These are phyloP conservation scores for Cyberlindnera veronae DNA, from an alignment of 805 yeast genomes.

Conservation along the genomic window DNA sequence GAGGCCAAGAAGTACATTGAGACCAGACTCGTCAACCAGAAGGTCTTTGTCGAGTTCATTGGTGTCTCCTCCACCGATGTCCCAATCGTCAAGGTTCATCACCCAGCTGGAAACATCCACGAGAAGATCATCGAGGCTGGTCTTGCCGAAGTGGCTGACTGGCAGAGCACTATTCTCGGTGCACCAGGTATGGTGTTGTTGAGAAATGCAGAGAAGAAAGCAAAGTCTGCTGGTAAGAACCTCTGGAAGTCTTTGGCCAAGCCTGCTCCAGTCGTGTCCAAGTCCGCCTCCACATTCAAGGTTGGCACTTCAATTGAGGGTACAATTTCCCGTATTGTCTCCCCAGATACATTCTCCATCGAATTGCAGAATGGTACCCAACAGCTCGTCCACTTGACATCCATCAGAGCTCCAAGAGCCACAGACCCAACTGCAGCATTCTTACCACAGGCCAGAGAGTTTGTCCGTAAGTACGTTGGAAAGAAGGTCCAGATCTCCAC, in stretches of 20 bases:
- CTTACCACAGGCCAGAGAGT: constrained; percentile 69
- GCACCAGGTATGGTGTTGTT: constrained; percentile 55
- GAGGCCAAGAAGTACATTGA: constrained; percentile 65
- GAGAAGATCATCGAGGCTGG: constrained; percentile 67
- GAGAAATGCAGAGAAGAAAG: constrained; percentile 62
- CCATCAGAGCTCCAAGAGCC: constrained; percentile 70
- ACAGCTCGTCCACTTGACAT: constrained; percentile 68
- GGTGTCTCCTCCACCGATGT: constrained; percentile 64
- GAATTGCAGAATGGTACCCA: constrained; percentile 44
- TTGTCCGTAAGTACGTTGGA: constrained; percentile 69
- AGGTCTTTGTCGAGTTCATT: constrained; percentile 51
- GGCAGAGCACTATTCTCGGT: constrained; percentile 74
- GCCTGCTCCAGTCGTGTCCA: constrained; percentile 20
- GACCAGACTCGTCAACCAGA: constrained; percentile 56
- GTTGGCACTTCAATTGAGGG: constrained; percentile 53
- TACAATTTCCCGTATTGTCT: constrained; percentile 55
- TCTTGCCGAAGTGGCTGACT: constrained; percentile 70
- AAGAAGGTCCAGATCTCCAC: constrained; percentile 58
- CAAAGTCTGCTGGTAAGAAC: constrained; percentile 52
- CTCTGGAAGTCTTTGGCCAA: constrained; percentile 45
- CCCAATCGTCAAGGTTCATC: constrained; percentile 54
- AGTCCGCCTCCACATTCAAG: constrained; percentile 29
- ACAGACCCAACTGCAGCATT: constrained; percentile 55
- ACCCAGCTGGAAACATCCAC: constrained; percentile 76
- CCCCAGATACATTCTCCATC: constrained; percentile 64